phyloP scores from a whole-genome alignment of 1,139 yeast genomes.

The Kodamaea suecica region DNA sequence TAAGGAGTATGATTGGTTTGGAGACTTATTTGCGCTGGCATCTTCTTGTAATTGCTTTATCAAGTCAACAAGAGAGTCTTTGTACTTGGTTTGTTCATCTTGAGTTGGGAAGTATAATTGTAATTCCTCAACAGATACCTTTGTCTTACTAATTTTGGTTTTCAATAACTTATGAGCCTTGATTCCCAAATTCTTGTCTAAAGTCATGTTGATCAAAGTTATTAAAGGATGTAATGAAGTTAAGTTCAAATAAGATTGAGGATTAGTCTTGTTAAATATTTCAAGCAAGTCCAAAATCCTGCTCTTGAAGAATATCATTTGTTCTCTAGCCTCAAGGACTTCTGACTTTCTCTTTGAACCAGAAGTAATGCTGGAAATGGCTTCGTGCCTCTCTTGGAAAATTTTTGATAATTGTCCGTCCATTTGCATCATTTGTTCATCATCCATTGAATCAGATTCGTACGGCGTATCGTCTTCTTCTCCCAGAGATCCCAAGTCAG shows the following conservation, averaged over 20 bases:
- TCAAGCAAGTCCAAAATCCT: conserved; percentile 77
- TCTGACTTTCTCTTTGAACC: conserved; percentile 72
- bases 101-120: conserved; percentile 18
- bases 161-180: conserved; percentile 74
- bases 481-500: conserved; percentile 36
- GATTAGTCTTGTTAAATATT: conserved; percentile 49
- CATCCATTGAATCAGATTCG: conserved; percentile 86
- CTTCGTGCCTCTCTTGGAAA: conserved; percentile 75
- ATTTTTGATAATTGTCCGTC: conserved; percentile 82
- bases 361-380: conserved; percentile 47
- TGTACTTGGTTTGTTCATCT: conserved; percentile 16
- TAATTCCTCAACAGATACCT: conserved; percentile 25
- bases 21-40: conserved; percentile 37
- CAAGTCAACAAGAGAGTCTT: conserved; percentile 20
- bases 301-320: conserved; percentile 74
- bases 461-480: conserved; percentile 39
- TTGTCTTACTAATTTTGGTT: conserved; percentile 57
- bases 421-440: conserved; percentile 94
- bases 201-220: conserved; percentile 58
- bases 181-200: conserved; percentile 65
- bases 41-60: conserved; percentile 39
- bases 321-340: conserved; percentile 72
- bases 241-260: conserved; percentile 41
- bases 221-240: conserved; percentile 58
- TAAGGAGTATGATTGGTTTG: conserved; percentile 49